Base-by-base conservation (phyloP, 225 moss, liverwort and hornwort genomes). In the Thuidium tamariscinum region DNA sequence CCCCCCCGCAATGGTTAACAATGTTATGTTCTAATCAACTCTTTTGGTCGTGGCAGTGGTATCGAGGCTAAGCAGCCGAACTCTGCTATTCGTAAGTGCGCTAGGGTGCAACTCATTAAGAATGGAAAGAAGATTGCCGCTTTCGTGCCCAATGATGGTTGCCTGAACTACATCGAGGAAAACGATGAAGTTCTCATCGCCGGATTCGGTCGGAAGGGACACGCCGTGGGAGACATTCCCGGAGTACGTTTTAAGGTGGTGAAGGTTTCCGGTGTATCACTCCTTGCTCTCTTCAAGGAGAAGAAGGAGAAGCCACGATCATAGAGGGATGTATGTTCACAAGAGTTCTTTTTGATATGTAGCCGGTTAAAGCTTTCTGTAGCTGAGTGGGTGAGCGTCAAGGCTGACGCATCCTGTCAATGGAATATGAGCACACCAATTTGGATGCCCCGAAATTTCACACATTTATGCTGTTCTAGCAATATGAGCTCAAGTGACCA, bases 231-330 rank as follows among this genome's bases (percentile, higher is more conserved):
- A 92, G 93, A 91, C 69, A 94, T 92, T 92, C 94, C 94, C 55
- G 92, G 93, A 79, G 94, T 94, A 11, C 90, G 94, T 70, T 93
- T 94, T 73, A 94, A 94, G 88, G 94, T 94, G 86, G 94, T 94
- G 92, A 94, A 93, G 89, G 94, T 94, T 71, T 94, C 94, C 56
- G 93, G 93, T 39, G 94, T 94, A 49, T 94, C 94, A n/a, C 87
- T 94, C 29, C 87, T 94, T 36, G 94, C 94, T 55, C 92, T 93
- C 44, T 93, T 93, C 85, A 93, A 93, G 89, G 92, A 93, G 91
- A 93, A 93, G 89, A 93, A 93, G 85, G 94, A 94, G 92, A 94
- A 94, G 86, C 94, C 94, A 57, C 92, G 93, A 52, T 94, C 92
- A 7, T 93, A 92, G 88, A 86, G 77, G 29, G 39, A 71, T 68